Conservation (phyloP, 768 basidiomycete species). For the Fistulinella prunicolor region DNA sequence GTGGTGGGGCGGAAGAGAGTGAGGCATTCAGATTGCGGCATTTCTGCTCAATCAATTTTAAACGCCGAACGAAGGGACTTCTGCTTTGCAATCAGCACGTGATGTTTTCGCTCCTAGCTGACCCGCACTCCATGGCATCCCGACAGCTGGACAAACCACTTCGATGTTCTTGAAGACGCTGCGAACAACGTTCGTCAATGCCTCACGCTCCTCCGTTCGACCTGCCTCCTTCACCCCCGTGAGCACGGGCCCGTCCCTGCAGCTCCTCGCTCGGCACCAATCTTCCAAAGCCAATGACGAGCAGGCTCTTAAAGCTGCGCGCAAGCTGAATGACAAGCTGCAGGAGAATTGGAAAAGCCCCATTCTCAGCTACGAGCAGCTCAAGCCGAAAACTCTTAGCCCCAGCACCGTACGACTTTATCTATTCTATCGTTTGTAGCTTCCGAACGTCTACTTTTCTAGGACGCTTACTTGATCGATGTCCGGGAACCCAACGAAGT, state of each 20-base stretch:
- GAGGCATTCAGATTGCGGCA: slow-evolving; percentile 33
- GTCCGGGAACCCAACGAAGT: slow-evolving; percentile 95
- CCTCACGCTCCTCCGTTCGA: slow-evolving; percentile 11
- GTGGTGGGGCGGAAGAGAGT: not conserved
- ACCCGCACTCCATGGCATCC: not conserved
- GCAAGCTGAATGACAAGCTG: slow-evolving; percentile 33
- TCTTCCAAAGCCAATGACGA: slow-evolving; percentile 30
- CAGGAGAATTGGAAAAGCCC: slow-evolving; percentile 78
- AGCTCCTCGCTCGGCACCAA: slow-evolving; percentile 30
- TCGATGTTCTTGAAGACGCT: slow-evolving; percentile 27
- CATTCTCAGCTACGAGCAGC: slow-evolving; percentile 70
- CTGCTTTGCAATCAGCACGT: slow-evolving; percentile 8
- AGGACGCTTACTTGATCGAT: slow-evolving; percentile 78
- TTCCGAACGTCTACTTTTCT: slow-evolving; percentile 13
- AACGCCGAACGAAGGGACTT: slow-evolving; percentile 15
- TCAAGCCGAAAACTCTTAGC: slow-evolving; percentile 75
- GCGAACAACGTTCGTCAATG: slow-evolving; percentile 16
- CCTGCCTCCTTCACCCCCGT: slow-evolving; percentile 6
- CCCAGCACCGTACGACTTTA: slow-evolving; percentile 55
- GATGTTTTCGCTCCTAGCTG: slow-evolving; percentile 4
- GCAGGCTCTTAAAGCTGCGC: slow-evolving; percentile 30
- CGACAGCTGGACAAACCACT: no score
- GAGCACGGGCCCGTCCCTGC: slow-evolving; percentile 10
- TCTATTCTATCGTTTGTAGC: not conserved
- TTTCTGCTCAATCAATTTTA: slow-evolving; percentile 39